These are phyloP conservation scores for Xerocomus potaroensis DNA, from an alignment of 768 basidiomycete species.

Conservation along the genomic window DNA sequence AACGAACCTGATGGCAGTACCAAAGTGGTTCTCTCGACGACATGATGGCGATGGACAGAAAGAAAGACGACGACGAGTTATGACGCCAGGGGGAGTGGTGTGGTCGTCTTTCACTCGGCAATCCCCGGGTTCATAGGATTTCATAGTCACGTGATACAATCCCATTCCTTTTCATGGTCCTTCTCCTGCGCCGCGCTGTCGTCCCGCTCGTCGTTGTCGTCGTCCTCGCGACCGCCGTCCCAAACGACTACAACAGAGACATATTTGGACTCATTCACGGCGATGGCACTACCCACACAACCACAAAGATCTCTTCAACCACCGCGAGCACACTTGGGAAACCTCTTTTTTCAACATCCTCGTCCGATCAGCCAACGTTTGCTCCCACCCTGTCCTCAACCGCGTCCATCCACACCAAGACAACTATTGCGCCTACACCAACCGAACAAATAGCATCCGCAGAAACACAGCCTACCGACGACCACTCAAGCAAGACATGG, in stretches of 20 bases:
- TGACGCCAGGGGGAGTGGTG: constrained; percentile 14
- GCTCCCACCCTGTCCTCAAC: background rate
- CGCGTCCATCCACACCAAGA: background rate
- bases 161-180: too few relatives aligned
- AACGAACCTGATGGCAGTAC: constrained; percentile 69
- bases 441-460: constrained; percentile 3
- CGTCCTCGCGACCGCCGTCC: background rate
- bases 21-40: constrained; percentile 70
- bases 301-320: background rate
- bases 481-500: constrained; percentile 51
- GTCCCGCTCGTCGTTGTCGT: background rate
- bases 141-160: background rate
- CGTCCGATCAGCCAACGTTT: background rate
- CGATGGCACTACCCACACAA: background rate
- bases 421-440: constrained; percentile 2
- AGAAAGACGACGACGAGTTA: background rate
- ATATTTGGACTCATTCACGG: constrained; percentile 17
- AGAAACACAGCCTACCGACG: constrained; percentile 21
- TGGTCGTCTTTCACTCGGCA: constrained; percentile 4
- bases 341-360: background rate
- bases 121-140: constrained; percentile 10
- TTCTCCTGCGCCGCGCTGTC: too few relatives aligned
- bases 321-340: background rate
- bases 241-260: constrained; percentile 3
- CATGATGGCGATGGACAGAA: constrained; percentile 37